Percentiles rank a stretch among this genome's conserved stretches.
Evolutionary conservation across 192 early-diverging fungal species (phyloP).

Genomic region (Glomus cerebriforme): DNA sequence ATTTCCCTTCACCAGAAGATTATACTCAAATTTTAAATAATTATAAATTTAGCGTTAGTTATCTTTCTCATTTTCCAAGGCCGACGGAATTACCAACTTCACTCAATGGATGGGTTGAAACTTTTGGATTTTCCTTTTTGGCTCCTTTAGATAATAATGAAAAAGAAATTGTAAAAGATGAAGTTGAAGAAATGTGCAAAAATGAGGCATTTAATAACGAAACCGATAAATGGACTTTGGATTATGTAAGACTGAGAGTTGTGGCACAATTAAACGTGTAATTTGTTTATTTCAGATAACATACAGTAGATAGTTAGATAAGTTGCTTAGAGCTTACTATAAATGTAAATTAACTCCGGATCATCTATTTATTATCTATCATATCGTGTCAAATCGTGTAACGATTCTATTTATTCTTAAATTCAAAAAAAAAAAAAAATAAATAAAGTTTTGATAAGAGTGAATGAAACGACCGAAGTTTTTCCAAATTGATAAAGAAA

Average conservation of each 20-base stretch:
- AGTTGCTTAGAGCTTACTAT: no score
- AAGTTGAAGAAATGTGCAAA: constrained; percentile 25
- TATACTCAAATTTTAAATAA: constrained; percentile 53
- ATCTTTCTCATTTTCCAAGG: constrained; percentile 52
- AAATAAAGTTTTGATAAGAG: no score
- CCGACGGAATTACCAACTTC: constrained; percentile 58
- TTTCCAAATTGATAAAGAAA: no score
- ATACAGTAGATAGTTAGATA: no score
- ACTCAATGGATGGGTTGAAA: constrained; percentile 64
- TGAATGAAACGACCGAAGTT: no score
- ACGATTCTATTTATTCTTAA: no score
- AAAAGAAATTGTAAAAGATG: constrained; percentile 35
- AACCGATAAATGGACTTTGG: constrained; percentile 37
- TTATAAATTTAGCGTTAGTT: constrained; percentile 51
- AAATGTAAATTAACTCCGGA: no score
- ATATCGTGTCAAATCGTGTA: no score
- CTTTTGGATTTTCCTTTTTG: constrained; percentile 67
- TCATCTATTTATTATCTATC: no score
- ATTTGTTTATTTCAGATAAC: no score
- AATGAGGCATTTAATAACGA: constrained; percentile 12
- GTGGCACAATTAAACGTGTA: background rate
- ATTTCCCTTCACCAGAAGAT: constrained; percentile 48
- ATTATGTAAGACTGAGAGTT: constrained; percentile 40
- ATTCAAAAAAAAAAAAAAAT: no score
- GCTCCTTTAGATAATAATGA: constrained; percentile 41